Base-by-base conservation (phyloP, 1,139 yeast species). In the Zygotorulaspora mrakii region DNA sequence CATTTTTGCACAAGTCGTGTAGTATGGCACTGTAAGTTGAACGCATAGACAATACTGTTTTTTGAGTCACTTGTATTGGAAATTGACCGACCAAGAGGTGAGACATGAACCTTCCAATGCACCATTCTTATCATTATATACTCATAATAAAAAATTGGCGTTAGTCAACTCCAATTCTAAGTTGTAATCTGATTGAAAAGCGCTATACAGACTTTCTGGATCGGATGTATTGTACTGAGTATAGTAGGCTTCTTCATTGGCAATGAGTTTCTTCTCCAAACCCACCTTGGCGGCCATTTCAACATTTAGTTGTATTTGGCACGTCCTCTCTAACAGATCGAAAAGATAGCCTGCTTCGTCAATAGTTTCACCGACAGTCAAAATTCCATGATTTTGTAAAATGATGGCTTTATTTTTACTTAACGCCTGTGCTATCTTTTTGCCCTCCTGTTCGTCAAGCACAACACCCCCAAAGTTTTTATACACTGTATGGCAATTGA, bases 271-370 rank as follows among this genome's bases (percentile, higher is more conserved):
- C 50, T 52, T 43, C 2, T 49, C 54, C 4, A 67, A 68, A 22
- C 56, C 47, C 26, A 55, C 54, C n/a, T 65, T 68, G 9, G 77
- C 73, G 11, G 28, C 40, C 20, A 76, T 71, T 43, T 79, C 82
- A 2, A 79, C 87, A 47, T 76, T 64, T 50, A 82, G 62, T 61
- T 82, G 89, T 20, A 76, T 76, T 53, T 81, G 73, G 57, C 91
- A 82, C 7, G 77, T 64, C 53, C 76, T 73, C 56, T 82, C 94
- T 73, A 78, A 65, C 46, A 80, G 66, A 1, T 79, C 73, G 59
- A 76, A 82, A 43, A 82, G 62, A 54, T 77, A 79, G 2, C 87
- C 88, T 1, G 91, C 91, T 64, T 82, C 91, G 55, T 82, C 91
- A 12, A 82, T 84, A 2, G 87, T 81, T 29, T 65, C 50, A 4